A percentile compares a stretch with the other conserved stretches of the same genome.
These are phyloP conservation scores for Fusarium nanum DNA, from an alignment of 2,329 filamentous ascomycete genomes.

Conservation along the genomic window DNA sequence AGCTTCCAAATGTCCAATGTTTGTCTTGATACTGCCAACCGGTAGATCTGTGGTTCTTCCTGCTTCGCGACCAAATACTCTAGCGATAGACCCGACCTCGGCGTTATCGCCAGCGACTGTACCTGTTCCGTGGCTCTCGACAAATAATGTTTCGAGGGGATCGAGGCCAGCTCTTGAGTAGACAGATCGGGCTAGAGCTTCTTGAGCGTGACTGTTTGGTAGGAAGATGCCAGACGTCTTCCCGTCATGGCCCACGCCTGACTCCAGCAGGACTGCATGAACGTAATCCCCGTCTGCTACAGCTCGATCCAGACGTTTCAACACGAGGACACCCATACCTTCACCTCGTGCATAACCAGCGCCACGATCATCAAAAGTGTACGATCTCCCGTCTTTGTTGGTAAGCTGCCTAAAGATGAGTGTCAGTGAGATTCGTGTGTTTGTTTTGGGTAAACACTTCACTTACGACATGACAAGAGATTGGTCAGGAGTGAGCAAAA, in stretches of 20 bases:
- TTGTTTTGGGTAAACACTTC: too few species aligned
- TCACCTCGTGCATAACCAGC: constrained; percentile 30
- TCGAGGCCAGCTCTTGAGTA: neutral
- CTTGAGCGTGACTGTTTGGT: neutral
- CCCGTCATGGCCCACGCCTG: constrained; percentile 31
- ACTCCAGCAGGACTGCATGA: constrained; percentile 25
- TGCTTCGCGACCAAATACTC: constrained; percentile 7
- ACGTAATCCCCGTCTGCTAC: constrained; percentile 34
- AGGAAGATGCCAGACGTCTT: constrained; percentile 26
- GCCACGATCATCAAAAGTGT: constrained; percentile 17
- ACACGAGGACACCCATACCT: constrained; percentile 28
- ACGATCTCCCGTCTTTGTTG: constrained; percentile 11
- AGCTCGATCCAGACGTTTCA: constrained; percentile 31
- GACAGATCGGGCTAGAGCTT: neutral
- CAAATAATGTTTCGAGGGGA: neutral
- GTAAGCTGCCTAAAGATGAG: neutral
- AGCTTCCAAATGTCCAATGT: constrained; percentile 25
- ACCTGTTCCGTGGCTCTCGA: constrained; percentile 21
- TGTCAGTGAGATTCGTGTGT: too few species aligned
- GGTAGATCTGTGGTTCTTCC: constrained; percentile 1
- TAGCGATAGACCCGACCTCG: constrained; percentile 8
- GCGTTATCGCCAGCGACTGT: constrained; percentile 16
- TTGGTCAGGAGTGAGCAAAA: neutral
- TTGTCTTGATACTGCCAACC: constrained; percentile 29
- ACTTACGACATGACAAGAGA: constrained; percentile 1